Conservation (phyloP, 148 eudicot genomes). For the Suaeda aralocaspica region DNA sequence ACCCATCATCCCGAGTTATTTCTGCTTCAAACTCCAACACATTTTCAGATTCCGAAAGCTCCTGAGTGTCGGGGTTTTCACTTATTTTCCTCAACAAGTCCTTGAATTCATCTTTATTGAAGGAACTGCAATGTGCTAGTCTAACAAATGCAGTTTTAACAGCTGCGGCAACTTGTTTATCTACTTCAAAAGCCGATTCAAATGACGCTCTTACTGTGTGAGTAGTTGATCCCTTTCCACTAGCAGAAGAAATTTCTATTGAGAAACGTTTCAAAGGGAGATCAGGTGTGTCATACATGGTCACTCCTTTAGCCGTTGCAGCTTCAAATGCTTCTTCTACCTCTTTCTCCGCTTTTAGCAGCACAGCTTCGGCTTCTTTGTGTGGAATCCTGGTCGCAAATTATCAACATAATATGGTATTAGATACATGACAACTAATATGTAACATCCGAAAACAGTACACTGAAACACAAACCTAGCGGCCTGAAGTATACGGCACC, state of each 20-base stretch:
- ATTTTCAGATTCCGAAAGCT: conserved; percentile 44
- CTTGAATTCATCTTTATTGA: conserved; percentile 59
- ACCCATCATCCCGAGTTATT: conserved; percentile 24
- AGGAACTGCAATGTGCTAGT: conserved; percentile 67
- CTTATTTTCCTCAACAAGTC: conserved; percentile 68
- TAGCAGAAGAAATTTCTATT: conserved; percentile 45
- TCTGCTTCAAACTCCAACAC: conserved; percentile 41
- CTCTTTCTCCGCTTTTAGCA: conserved; percentile 57
- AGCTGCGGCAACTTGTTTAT: conserved; percentile 88
- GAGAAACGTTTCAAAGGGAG: conserved; percentile 45
- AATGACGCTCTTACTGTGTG: conserved; percentile 67
- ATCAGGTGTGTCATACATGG: conserved; percentile 68
- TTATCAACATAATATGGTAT: no score
- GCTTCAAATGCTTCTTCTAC: conserved; percentile 78
- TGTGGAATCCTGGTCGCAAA: conserved; percentile 57
- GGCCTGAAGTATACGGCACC: conserved; percentile 88
- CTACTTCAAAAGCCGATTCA: conserved; percentile 88
- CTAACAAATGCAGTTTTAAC: conserved; percentile 68
- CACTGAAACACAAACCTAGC: conserved; percentile 78
- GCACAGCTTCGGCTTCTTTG: conserved; percentile 66
- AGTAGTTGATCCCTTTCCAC: conserved; percentile 51
- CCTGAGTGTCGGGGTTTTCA: conserved; percentile 60
- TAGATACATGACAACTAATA: no score
- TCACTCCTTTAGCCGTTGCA: conserved; percentile 74
- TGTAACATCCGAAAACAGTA: no score